Evolutionary conservation across 164 flowering plant species (phyloP).

Genomic region (Warburgia ugandensis): DNA sequence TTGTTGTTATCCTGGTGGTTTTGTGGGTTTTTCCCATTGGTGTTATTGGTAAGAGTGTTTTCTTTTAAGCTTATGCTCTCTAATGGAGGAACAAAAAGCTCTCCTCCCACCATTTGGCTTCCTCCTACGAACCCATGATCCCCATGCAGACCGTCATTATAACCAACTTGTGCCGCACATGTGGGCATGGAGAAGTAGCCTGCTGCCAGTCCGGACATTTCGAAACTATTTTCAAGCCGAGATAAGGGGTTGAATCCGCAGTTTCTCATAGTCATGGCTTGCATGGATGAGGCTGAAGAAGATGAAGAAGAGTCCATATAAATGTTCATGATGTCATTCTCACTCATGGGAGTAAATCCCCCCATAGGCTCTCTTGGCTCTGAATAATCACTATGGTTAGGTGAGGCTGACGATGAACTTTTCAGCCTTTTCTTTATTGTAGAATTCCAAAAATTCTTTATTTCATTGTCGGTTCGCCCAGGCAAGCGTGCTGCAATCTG

Average conservation of each 20-base stretch:
- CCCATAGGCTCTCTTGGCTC: conserved; percentile 23
- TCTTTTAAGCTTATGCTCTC: conserved; percentile 38
- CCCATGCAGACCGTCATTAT: conserved; percentile 8
- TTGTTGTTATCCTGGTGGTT: conserved; percentile 12
- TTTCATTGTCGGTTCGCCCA: conserved; percentile 77
- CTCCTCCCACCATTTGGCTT: conserved; percentile 23
- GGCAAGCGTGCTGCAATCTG: conserved; percentile 81
- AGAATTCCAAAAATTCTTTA: conserved; percentile 82
- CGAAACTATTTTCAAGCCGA: conserved; percentile 17
- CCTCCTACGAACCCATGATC: conserved; percentile 24
- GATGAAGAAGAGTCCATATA: conserved; percentile 26
- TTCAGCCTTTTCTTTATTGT: conserved; percentile 66
- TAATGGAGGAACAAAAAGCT: conserved; percentile 41
- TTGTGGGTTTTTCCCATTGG: conserved; percentile 1
- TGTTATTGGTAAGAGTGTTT: conserved; percentile 12
- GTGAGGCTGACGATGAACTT: conserved; percentile 30
- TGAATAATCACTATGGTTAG: conserved; percentile 45
- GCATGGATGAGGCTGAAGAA: conserved; percentile 21
- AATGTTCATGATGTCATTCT: conserved; percentile 20
- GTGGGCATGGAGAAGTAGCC: conserved; percentile 26
- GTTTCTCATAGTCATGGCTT: conserved; percentile 21
- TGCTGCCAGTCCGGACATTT: background rate
- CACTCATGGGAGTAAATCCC: conserved; percentile 29
- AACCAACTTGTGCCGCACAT: conserved; percentile 25
- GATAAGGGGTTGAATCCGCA: conserved; percentile 20